Evolutionary conservation across 108 stramenopile genomes (phyloP).

Genomic region (Skeletonema grethae): DNA sequence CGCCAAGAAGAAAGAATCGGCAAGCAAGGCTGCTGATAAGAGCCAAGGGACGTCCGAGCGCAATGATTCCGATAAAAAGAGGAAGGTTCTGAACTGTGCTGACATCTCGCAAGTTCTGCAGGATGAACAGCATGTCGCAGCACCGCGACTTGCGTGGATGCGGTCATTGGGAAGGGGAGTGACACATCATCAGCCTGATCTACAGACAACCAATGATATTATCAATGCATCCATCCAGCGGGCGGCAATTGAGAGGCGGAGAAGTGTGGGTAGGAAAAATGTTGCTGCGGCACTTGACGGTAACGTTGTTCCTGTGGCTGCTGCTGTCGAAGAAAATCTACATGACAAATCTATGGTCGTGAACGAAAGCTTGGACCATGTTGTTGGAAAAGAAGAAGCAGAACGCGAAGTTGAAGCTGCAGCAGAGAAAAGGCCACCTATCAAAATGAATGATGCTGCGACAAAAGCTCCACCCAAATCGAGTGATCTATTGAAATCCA

Average conservation of each 20-base stretch:
- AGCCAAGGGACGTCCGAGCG: background rate
- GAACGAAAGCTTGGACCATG: background rate
- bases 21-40: background rate
- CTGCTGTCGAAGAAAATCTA: background rate
- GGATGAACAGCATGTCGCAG: background rate
- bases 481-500: background rate
- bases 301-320: background rate
- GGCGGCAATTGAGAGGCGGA: background rate
- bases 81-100: background rate
- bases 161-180: background rate
- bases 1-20: background rate
- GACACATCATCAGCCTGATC: background rate
- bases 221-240: background rate
- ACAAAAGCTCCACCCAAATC: background rate
- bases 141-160: conserved; percentile 4
- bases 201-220: background rate
- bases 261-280: background rate
- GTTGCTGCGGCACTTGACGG: background rate
- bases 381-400: background rate
- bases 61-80: background rate
- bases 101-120: background rate
- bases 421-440: too few species aligned
- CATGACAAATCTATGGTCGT: background rate
- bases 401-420: too few species aligned
- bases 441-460: background rate